Conservation (phyloP, 768 basidiomycete species). For the Pluteus cervinus region DNA sequence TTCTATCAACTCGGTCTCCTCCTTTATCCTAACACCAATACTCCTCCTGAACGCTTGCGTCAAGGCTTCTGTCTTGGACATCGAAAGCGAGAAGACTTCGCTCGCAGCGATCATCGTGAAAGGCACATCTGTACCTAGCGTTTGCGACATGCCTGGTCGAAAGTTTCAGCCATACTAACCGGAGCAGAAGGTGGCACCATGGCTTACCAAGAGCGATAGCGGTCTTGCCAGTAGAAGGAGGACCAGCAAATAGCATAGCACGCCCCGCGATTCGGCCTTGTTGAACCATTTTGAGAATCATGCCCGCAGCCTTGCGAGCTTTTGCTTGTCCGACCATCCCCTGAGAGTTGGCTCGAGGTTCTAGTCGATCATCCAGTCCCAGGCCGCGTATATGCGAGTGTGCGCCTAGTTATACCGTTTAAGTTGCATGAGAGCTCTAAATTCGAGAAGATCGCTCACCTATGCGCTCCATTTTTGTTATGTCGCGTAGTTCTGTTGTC, state of each 20-base stretch:
- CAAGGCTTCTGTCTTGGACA: slow-evolving; percentile 97
- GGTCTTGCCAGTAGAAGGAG: slow-evolving; percentile 96
- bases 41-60: slow-evolving; percentile 95
- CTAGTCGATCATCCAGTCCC: slow-evolving; percentile 87
- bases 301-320: slow-evolving; percentile 94
- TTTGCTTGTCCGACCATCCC: slow-evolving; percentile 98
- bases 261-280: slow-evolving; percentile 93
- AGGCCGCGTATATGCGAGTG: slow-evolving; percentile 95
- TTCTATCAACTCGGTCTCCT: slow-evolving; percentile 97
- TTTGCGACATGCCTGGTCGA: slow-evolving; percentile 86
- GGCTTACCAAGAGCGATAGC: slow-evolving; percentile 90
- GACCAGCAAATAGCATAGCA: slow-evolving; percentile 95
- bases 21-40: slow-evolving; percentile 96
- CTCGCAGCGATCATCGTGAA: slow-evolving; percentile 98
- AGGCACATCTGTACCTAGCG: slow-evolving; percentile 88
- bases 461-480: slow-evolving; percentile 92
- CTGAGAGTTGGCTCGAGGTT: slow-evolving; percentile 83
- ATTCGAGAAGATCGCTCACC: slow-evolving; percentile 33
- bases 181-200: slow-evolving; percentile 17
- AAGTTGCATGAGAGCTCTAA: slow-evolving; percentile 2
- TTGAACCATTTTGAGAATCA: slow-evolving; percentile 98
- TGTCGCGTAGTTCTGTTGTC: slow-evolving; percentile 75
- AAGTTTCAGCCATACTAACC: too few species aligned
- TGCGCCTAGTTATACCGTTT: slow-evolving; percentile 53
- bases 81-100: slow-evolving; percentile 91